phyloP scores from a whole-genome alignment of 805 yeast species.

The Wickerhamiella nectarea region DNA sequence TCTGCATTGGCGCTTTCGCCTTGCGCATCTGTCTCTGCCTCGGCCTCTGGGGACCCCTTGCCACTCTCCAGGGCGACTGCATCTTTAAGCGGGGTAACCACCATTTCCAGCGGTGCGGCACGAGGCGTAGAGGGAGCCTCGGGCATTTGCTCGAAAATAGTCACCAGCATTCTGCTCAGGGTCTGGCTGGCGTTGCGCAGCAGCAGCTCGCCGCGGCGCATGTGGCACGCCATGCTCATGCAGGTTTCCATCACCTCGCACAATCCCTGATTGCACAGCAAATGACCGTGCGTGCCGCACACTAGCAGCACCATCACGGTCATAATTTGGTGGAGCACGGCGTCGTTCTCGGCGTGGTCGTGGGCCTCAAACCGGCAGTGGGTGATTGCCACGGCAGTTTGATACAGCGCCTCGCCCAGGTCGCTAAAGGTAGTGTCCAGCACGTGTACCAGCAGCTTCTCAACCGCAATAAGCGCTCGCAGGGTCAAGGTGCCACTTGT shows the following conservation, averaged over 20 bases:
- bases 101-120: neutral
- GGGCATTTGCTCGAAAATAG: slow-evolving; percentile 11
- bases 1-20: neutral
- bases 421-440: slow-evolving; percentile 43
- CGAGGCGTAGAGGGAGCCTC: neutral
- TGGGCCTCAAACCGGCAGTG: slow-evolving; percentile 94
- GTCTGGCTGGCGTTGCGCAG: slow-evolving; percentile 60
- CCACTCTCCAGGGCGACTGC: slow-evolving; percentile 8
- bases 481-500: slow-evolving; percentile 81
- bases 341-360: slow-evolving; percentile 84
- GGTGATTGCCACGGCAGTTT: slow-evolving; percentile 62
- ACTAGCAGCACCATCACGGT: slow-evolving; percentile 56
- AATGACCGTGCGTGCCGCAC: slow-evolving; percentile 45
- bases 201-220: slow-evolving; percentile 77
- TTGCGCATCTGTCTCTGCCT: slow-evolving; percentile 6
- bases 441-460: slow-evolving; percentile 61
- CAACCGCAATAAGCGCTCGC: slow-evolving; percentile 60
- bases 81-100: slow-evolving; percentile 33
- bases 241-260: slow-evolving; percentile 87
- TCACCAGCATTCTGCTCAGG: slow-evolving; percentile 13
- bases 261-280: slow-evolving; percentile 68
- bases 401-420: slow-evolving; percentile 44
- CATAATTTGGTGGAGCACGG: slow-evolving; percentile 72
- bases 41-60: slow-evolving; percentile 13
- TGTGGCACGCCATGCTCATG: slow-evolving; percentile 81